Evolutionary conservation across 768 basidiomycete species (phyloP), one percentile per base, ranked within the genome.

Genomic region (Roridomyces roridus): DNA sequence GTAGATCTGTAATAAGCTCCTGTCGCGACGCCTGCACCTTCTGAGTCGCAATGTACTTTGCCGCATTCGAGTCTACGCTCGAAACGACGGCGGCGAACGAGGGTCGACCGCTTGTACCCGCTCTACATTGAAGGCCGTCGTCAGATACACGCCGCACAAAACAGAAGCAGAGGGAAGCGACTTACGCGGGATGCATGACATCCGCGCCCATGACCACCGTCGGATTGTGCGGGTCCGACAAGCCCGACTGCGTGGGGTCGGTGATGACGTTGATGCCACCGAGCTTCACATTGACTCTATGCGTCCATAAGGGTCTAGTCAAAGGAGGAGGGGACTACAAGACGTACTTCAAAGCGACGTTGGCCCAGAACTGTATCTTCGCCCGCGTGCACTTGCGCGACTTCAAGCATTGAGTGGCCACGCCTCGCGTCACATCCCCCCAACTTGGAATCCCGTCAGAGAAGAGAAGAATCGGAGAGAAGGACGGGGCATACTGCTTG

Each of bases 181-280:
- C 14, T 8, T 26, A 59, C 61, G 26, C 49, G 14, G 61, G 61
- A 47, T 63, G 61, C 61, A 55, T 58, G 5, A 60, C 70, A 60
- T 74, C 85, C 9, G 51, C 55, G 81, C 91, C 92, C 82, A 93
- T 87, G 46, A 94, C 84, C 7, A 94, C 84, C 0, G 91, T 91
- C 1, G 91, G 91, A 60, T 84, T 83, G 23, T 81, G 76, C 1
- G 86, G 82, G 63, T 94, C 90, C 0, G 85, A 83, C 10, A 94
- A 74, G 0, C 82, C 76, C 2, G 87, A 85, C 0, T 86, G 86
- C 11, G 79, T 73, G 0, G 87, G 79, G 42, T 91, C 88, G 0
- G 89, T 89, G 18, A 94, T 78, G 1, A 85, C 83, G 65, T 94
- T 94, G 67, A 92, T 88, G 0, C 92, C 92, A 12, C 91, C 92